A percentile compares a stretch with the other conserved stretches of the same genome.
Conservation (phyloP, 345 rosid genomes). For the Garcia nutans region DNA sequence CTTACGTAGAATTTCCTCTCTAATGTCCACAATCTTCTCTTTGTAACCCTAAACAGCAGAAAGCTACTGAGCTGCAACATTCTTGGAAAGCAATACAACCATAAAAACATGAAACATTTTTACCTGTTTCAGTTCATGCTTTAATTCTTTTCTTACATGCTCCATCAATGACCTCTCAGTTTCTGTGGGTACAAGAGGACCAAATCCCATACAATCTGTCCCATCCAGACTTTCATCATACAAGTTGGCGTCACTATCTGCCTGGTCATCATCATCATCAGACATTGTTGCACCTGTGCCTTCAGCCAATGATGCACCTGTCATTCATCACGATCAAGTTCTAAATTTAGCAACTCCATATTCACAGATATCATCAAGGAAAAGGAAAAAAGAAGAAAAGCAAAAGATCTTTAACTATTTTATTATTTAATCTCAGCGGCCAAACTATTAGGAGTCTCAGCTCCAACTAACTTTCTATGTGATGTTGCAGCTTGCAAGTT, state of each 20-base stretch:
- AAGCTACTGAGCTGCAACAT: constrained; percentile 18
- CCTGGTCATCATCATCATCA: constrained; percentile 77
- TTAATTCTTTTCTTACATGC: constrained; percentile 79
- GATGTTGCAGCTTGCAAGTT: too few species aligned
- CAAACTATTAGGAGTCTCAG: too few species aligned
- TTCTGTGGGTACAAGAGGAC: constrained; percentile 81
- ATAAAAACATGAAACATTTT: constrained; percentile 13
- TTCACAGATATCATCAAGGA: not conserved
- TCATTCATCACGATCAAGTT: constrained; percentile 13
- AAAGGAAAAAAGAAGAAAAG: not conserved
- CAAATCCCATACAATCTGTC: constrained; percentile 67
- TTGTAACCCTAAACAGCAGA: constrained; percentile 56
- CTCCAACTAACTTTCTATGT: too few species aligned
- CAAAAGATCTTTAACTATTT: not conserved
- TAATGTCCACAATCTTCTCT: constrained; percentile 81
- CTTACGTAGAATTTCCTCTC: constrained; percentile 89
- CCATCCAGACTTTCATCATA: constrained; percentile 54
- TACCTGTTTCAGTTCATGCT: constrained; percentile 90
- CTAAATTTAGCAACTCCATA: constrained; percentile 1
- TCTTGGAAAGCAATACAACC: not conserved
- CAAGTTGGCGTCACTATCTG: constrained; percentile 62
- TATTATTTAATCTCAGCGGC: not conserved
- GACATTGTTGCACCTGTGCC: constrained; percentile 90
- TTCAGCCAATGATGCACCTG: constrained; percentile 81
- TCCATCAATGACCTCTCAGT: constrained; percentile 85